A percentile compares a stretch with the other conserved stretches of the same genome.
phyloP scores from a whole-genome alignment of 352 stramenopile genomes.

The Globisporangium camurandrum region DNA sequence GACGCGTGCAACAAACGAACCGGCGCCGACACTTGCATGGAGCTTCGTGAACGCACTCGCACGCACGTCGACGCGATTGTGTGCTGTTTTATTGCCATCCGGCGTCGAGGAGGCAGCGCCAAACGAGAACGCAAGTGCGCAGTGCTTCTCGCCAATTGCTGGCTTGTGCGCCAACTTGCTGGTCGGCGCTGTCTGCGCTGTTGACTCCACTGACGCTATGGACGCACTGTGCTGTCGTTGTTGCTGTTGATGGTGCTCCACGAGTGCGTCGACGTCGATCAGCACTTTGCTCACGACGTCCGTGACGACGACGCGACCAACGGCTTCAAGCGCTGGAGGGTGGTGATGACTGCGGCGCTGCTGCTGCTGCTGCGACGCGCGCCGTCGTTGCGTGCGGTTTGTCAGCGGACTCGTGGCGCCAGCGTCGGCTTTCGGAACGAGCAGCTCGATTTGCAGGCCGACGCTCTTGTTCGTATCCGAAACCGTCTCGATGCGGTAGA shows the following conservation, averaged over 20 bases:
- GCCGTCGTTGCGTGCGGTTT: neutral
- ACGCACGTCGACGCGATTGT: conserved; percentile 20
- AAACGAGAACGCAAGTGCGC: conserved; percentile 25
- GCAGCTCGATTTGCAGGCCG: conserved; percentile 47
- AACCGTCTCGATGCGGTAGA: conserved; percentile 48
- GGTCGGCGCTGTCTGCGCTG: conserved; percentile 21
- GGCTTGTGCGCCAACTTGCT: conserved; percentile 21
- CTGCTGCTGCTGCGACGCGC: neutral
- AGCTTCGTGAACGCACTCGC: conserved; percentile 63
- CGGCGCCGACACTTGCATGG: conserved; percentile 42
- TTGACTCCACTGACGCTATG: too few species aligned
- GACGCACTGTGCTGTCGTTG: conserved; percentile 28
- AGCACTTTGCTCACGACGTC: conserved; percentile 48
- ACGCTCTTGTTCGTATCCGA: conserved; percentile 14
- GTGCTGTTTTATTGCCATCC: neutral
- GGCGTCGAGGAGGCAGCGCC: neutral
- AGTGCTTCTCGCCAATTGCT: conserved; percentile 27
- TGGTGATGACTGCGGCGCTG: neutral
- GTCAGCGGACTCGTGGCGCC: neutral
- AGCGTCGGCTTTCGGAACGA: conserved; percentile 23
- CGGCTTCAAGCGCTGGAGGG: conserved; percentile 14
- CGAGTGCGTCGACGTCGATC: conserved; percentile 47
- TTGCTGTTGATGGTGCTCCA: conserved; percentile 30
- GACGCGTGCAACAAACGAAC: conserved; percentile 36
- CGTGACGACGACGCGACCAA: conserved; percentile 34